Percentiles rank a stretch among this genome's conserved stretches.
phyloP scores from a whole-genome alignment of 352 stramenopile genomes.

The Elongisporangium anandrum region DNA sequence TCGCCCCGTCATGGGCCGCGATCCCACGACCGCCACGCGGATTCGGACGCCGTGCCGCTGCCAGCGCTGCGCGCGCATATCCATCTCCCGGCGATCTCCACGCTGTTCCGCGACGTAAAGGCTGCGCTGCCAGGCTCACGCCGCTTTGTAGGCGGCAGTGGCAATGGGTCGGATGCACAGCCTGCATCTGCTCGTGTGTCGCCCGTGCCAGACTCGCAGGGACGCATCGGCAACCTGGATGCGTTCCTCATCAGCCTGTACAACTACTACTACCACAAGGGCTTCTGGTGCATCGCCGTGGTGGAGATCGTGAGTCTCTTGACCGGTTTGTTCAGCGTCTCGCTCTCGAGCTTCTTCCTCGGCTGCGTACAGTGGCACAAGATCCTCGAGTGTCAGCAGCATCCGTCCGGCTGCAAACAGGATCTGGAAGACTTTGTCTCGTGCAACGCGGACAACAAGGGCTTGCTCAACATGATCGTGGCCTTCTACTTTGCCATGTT shows the following conservation, averaged over 20 bases:
- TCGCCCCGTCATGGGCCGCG: slow-evolving; percentile 9
- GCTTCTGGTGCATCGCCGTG: slow-evolving; percentile 87
- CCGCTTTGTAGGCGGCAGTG: background rate
- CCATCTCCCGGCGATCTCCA: slow-evolving; percentile 75
- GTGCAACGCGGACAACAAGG: slow-evolving; percentile 53
- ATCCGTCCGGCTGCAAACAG: slow-evolving; percentile 66
- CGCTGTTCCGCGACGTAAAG: slow-evolving; percentile 64
- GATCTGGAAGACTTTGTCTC: slow-evolving; percentile 68
- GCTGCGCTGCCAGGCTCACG: slow-evolving; percentile 20
- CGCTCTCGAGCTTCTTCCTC: slow-evolving; percentile 93
- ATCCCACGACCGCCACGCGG: background rate
- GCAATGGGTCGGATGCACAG: background rate
- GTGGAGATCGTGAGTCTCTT: slow-evolving; percentile 89
- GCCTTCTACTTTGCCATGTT: slow-evolving; percentile 95
- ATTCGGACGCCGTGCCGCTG: slow-evolving; percentile 16
- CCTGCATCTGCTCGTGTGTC: slow-evolving; percentile 13
- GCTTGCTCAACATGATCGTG: slow-evolving; percentile 58
- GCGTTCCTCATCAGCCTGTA: slow-evolving; percentile 92
- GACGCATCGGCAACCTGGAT: slow-evolving; percentile 84
- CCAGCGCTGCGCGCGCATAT: slow-evolving; percentile 65
- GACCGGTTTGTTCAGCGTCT: slow-evolving; percentile 95
- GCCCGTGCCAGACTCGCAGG: slow-evolving; percentile 58
- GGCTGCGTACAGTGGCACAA: slow-evolving; percentile 94
- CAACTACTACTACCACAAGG: slow-evolving; percentile 94
- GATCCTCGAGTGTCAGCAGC: slow-evolving; percentile 78